Conservation (phyloP, 768 basidiomycete genomes). For the Mycena floridula region DNA sequence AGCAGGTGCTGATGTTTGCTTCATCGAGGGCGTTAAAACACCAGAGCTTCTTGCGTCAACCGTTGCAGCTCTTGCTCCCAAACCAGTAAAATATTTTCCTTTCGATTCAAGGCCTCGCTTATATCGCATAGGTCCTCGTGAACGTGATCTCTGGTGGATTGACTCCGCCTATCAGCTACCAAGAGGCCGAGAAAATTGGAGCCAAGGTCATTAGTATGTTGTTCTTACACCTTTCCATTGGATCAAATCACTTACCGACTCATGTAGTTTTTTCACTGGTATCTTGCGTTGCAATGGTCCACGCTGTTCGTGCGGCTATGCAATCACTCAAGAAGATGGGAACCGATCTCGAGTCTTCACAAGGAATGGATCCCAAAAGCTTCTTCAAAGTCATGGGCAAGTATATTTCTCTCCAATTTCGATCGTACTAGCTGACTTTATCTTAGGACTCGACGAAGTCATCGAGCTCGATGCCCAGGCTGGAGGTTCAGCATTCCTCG, state of each 20-base stretch:
- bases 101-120: background rate
- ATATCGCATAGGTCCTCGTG: conserved; percentile 57
- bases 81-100: conserved; percentile 52
- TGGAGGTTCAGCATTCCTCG: conserved; percentile 53
- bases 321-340: conserved; percentile 69
- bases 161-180: conserved; percentile 65
- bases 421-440: background rate
- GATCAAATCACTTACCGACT: background rate
- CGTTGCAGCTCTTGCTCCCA: conserved; percentile 62
- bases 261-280: conserved; percentile 65
- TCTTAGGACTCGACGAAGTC: conserved; percentile 45
- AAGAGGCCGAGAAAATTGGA: conserved; percentile 65
- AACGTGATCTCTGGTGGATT: conserved; percentile 77
- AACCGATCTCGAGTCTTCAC: conserved; percentile 53
- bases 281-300: conserved; percentile 70
- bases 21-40: conserved; percentile 73
- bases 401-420: conserved; percentile 8
- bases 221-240: background rate
- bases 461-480: conserved; percentile 48
- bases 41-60: conserved; percentile 58
- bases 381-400: conserved; percentile 77
- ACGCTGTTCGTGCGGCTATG: conserved; percentile 71
- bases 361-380: conserved; percentile 70
- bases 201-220: conserved; percentile 73
- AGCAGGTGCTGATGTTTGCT: conserved; percentile 74